Conservation (phyloP, 2,329 filamentous ascomycete species). For the Penicillium sp. region DNA sequence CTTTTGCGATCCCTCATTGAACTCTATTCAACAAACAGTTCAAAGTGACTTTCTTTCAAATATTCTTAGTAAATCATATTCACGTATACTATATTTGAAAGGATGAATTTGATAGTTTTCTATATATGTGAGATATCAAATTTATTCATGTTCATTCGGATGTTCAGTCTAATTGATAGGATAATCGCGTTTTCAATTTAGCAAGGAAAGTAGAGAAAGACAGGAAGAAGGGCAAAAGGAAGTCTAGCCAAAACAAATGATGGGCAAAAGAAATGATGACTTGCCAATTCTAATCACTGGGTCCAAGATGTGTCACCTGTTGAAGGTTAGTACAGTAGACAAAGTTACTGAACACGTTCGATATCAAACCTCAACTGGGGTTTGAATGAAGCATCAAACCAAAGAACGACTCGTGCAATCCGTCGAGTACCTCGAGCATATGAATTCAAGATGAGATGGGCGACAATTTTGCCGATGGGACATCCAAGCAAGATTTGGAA, state of each 20-base stretch:
- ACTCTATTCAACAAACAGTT: too few species aligned
- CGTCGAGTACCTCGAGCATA: slow-evolving; percentile 2
- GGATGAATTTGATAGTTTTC: too few species aligned
- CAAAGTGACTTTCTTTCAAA: too few species aligned
- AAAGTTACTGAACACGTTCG: background rate
- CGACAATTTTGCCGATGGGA: slow-evolving; percentile 6
- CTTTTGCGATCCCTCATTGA: too few species aligned
- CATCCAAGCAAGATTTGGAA: slow-evolving; percentile 8
- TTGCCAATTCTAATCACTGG: background rate
- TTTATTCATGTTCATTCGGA: too few species aligned
- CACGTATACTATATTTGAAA: too few species aligned
- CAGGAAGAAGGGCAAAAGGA: background rate
- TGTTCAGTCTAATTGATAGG: background rate
- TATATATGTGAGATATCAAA: background rate
- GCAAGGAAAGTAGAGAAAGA: background rate
- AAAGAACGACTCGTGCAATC: slow-evolving; percentile 10
- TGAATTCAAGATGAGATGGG: slow-evolving; percentile 1
- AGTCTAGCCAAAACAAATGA: too few species aligned
- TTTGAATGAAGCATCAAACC: background rate
- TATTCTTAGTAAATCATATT: too few species aligned
- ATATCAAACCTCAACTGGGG: slow-evolving; percentile 13
- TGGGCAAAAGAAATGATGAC: background rate
- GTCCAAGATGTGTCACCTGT: too few species aligned
- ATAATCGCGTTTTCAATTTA: background rate
- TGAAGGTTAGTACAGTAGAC: too few species aligned